A percentile compares a stretch with the other conserved stretches of the same genome.
These are phyloP conservation scores for Fomitopsis pulvina DNA, from an alignment of 768 basidiomycete genomes.

Conservation along the genomic window DNA sequence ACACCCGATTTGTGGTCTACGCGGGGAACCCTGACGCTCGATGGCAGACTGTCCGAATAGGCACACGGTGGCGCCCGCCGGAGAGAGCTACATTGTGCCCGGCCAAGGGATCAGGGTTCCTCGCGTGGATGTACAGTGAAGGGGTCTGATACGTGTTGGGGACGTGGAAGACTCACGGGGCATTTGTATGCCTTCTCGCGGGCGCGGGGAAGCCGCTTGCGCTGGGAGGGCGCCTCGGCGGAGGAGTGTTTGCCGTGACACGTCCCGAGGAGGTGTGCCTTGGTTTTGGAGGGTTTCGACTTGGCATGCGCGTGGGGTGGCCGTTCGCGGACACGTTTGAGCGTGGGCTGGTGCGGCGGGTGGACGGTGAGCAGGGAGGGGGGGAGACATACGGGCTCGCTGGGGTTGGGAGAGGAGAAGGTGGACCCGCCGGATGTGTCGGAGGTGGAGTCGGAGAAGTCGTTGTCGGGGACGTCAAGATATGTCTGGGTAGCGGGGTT, in stretches of 20 bases:
- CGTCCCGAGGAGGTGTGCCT: not conserved
- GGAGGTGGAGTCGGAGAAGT: slow-evolving; percentile 10
- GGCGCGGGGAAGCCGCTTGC: slow-evolving; percentile 14
- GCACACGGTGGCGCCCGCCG: too few relatives aligned
- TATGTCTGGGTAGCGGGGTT: slow-evolving; percentile 2
- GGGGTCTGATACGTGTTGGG: too few relatives aligned
- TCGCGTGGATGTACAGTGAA: too few relatives aligned
- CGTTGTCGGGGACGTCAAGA: slow-evolving; percentile 1
- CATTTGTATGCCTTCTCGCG: slow-evolving; percentile 43
- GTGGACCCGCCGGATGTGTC: slow-evolving; percentile 3
- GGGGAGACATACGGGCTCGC: slow-evolving; percentile 18
- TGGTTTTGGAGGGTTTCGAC: not conserved
- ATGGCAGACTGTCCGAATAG: too few relatives aligned
- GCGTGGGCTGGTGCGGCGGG: slow-evolving; percentile 1
- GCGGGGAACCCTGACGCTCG: too few relatives aligned
- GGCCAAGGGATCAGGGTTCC: too few relatives aligned
- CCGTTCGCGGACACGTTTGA: not conserved
- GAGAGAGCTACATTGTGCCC: too few relatives aligned
- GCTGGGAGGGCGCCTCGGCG: slow-evolving; percentile 2
- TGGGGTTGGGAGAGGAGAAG: slow-evolving; percentile 5
- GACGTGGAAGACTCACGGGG: slow-evolving; percentile 32
- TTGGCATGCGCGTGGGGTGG: not conserved
- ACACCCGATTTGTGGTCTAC: too few relatives aligned
- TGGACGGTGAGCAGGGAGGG: slow-evolving; percentile 18
- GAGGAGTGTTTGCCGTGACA: not conserved